Conservation (phyloP, 129 eudicot genomes). For the Heracleum sosnowskyi region DNA sequence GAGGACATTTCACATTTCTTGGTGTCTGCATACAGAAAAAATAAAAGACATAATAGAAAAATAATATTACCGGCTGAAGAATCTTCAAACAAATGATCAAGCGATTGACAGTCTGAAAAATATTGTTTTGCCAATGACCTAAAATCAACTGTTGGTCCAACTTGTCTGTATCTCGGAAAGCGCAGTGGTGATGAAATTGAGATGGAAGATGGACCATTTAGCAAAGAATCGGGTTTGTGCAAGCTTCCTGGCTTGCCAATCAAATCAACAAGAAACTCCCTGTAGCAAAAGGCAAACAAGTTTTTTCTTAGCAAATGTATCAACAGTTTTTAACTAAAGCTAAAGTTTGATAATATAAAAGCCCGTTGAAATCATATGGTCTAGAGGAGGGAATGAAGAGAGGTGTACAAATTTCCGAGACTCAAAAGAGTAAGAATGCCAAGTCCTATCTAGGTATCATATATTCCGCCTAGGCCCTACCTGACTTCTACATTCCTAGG, state of each 20-base stretch:
- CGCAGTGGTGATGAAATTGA: conserved; percentile 82
- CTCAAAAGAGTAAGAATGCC: neutral
- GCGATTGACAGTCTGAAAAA: conserved; percentile 58
- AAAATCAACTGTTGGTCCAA: conserved; percentile 51
- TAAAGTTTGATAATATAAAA: neutral
- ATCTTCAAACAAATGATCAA: conserved; percentile 69
- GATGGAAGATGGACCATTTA: conserved; percentile 93
- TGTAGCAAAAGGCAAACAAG: conserved; percentile 19
- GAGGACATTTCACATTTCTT: neutral
- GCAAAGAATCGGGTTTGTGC: conserved; percentile 78
- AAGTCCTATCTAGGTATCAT: neutral
- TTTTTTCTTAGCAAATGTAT: neutral
- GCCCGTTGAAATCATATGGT: neutral
- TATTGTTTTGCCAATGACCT: conserved; percentile 77
- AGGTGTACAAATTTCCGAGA: neutral
- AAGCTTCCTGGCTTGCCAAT: conserved; percentile 76
- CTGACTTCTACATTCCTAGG: neutral
- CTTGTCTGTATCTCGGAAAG: conserved; percentile 56
- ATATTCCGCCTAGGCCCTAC: neutral
- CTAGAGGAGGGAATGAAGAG: neutral
- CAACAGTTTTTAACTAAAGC: neutral
- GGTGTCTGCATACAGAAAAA: neutral
- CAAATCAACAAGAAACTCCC: conserved; percentile 86
- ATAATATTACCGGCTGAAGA: conserved; percentile 51
- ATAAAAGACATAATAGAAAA: neutral